These are phyloP conservation scores for Caryopteris hybrid DNA, from an alignment of 305 asterid species.

Conservation along the genomic window DNA sequence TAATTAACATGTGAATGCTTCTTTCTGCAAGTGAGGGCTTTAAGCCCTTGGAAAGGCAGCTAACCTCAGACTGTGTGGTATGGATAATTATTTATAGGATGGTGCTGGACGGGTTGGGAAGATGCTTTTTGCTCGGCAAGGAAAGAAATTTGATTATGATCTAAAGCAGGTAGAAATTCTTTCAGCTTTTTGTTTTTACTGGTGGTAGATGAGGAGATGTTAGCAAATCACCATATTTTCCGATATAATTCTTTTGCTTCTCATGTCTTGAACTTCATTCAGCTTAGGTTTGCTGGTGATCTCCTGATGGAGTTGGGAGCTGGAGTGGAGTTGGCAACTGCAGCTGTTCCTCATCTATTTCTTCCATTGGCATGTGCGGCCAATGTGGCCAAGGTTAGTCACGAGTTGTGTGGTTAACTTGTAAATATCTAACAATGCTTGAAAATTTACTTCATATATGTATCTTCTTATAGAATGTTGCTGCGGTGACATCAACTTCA, in stretches of 20 bases:
- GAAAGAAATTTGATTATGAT: slow-evolving; percentile 83
- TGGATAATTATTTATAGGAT: slow-evolving; percentile 50
- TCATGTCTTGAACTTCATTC: slow-evolving; percentile 24
- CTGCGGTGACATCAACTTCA: slow-evolving; percentile 93
- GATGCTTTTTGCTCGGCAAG: slow-evolving; percentile 89
- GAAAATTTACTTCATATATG: slow-evolving; percentile 15
- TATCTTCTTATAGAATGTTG: slow-evolving; percentile 65
- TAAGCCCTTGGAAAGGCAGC: neutral
- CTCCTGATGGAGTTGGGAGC: slow-evolving; percentile 98
- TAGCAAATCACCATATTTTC: neutral
- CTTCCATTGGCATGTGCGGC: slow-evolving; percentile 99
- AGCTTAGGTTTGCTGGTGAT: slow-evolving; percentile 95
- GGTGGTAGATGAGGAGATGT: slow-evolving; percentile 3
- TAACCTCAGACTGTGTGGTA: slow-evolving; percentile 1
- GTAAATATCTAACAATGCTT: slow-evolving; percentile 1
- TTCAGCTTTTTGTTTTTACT: neutral
- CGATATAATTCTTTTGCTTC: slow-evolving; percentile 1
- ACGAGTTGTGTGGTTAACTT: slow-evolving; percentile 9
- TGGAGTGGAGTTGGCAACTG: slow-evolving; percentile 89
- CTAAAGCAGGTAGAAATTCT: slow-evolving; percentile 66
- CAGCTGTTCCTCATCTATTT: slow-evolving; percentile 80
- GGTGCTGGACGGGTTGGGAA: slow-evolving; percentile 98
- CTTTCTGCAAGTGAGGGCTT: neutral
- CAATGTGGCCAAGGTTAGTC: slow-evolving; percentile 84
- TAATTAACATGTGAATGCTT: neutral